Conservation (phyloP, 2,329 filamentous ascomycete species). For the Curvularia lunata region DNA sequence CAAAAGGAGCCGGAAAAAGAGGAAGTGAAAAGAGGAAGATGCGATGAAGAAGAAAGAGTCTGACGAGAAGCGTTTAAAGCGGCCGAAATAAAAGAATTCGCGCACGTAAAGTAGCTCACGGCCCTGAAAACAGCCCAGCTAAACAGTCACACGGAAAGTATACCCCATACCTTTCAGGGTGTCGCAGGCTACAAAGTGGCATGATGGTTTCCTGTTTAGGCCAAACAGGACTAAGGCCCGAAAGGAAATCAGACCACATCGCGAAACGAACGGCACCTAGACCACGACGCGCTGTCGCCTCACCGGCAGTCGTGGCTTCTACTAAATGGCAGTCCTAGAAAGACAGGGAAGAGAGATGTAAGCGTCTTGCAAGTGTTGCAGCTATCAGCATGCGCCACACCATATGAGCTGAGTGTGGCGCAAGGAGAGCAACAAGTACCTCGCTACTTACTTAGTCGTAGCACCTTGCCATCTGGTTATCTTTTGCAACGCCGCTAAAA, state of each 20-base stretch:
- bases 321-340: neutral
- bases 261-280: conserved; percentile 28
- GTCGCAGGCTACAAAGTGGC: conserved; percentile 24
- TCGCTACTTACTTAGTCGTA: too few species aligned
- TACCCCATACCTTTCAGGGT: neutral
- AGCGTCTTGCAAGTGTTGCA: neutral
- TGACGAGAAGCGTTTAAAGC: neutral
- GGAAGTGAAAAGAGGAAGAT: neutral
- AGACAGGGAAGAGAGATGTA: neutral
- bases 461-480: too few species aligned
- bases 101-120: neutral
- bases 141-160: conserved; percentile 10
- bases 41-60: neutral
- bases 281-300: neutral
- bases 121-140: conserved; percentile 7
- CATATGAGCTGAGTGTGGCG: too few species aligned
- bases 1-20: neutral
- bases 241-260: conserved; percentile 27
- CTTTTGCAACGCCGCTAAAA: too few species aligned
- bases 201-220: conserved; percentile 28
- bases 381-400: neutral
- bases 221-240: conserved; percentile 24
- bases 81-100: neutral
- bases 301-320: conserved; percentile 1
- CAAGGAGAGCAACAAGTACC: too few species aligned